phyloP scores from a whole-genome alignment of 2,329 filamentous ascomycete species.

The Neonectria ditissima region DNA sequence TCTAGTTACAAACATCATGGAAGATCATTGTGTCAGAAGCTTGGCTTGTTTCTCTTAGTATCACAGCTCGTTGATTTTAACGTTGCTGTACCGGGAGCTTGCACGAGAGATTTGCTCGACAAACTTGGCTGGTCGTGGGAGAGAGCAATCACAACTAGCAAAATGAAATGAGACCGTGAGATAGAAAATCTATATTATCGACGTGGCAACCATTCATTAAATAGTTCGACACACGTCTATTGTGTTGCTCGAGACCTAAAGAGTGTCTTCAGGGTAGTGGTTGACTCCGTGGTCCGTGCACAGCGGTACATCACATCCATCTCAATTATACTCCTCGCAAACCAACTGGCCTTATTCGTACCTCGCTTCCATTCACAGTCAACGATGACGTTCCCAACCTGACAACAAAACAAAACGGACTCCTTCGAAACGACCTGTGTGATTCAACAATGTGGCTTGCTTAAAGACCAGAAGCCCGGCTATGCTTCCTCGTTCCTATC shows the following conservation, averaged over 20 bases:
- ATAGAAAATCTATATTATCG: neutral
- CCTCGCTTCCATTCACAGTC: neutral
- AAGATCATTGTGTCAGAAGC: neutral
- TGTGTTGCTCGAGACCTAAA: neutral
- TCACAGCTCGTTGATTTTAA: too few species aligned
- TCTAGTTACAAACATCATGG: constrained; percentile 6
- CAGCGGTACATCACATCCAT: neutral
- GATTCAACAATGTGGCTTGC: neutral
- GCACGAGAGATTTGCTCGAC: too few species aligned
- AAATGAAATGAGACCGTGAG: neutral
- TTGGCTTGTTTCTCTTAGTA: neutral
- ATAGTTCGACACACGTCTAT: neutral
- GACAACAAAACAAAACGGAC: neutral
- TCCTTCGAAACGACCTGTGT: neutral
- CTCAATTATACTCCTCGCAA: neutral
- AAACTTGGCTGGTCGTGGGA: too few species aligned
- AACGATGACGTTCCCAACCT: neutral
- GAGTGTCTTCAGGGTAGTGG: neutral
- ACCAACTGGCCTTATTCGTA: neutral
- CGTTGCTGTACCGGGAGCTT: too few species aligned
- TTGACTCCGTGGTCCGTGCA: neutral
- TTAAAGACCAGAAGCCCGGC: neutral
- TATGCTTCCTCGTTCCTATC: neutral
- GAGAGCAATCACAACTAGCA: neutral
- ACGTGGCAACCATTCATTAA: neutral